Evolutionary conservation across 768 basidiomycete genomes (phyloP), one percentile per base, ranked within the genome.

Genomic region (Crucibulum laeve): DNA sequence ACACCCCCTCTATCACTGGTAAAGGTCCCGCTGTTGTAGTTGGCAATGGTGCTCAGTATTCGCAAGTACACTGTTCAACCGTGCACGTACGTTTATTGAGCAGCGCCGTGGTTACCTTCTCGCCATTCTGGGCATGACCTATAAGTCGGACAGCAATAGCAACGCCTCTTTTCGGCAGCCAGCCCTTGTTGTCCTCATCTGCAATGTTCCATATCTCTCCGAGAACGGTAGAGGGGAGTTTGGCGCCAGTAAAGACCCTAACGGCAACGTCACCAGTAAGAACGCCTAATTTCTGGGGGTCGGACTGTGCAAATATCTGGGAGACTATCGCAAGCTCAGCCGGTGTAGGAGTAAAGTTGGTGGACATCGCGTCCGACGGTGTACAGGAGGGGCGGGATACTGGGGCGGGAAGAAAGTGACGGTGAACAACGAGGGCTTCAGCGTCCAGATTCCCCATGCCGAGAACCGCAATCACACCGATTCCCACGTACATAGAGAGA

Each of bases 151-250:
- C 72, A 21, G 90, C 93, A 47, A 87, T 73, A 14, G 91, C 83
- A 53, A 92, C 89, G 34, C 89, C 88, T 58, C 90, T 93, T 51
- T 79, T 82, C 8, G 91, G 84, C 42, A 99, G 77, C 68, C 84
- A 92, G 2, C 96, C 96, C 48, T 89, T 89, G 71, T 97, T 94
- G 24, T 93, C 84, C 43, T 87, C 83, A 70, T 99, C 96, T 39
- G 92, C 84, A 46, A 98, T 68, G 46, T 71, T 78, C 95, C 96
- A 99, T 50, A 99, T 85, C 68, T 96, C 91, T 35, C 94, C 91
- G 49, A 99, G 81, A 25, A 77, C 74, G 14, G 76, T 69, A 6
- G 91, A 83, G 28, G 80, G 67, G 47, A 98, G 79, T 57, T 87
- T 84, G 42, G 94, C 85, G 45, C 88, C 85, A 47, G 80, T 74